These are phyloP conservation scores for Spongiforma sp. DNA, from an alignment of 1,284 basidiomycete genomes.

Conservation along the genomic window DNA sequence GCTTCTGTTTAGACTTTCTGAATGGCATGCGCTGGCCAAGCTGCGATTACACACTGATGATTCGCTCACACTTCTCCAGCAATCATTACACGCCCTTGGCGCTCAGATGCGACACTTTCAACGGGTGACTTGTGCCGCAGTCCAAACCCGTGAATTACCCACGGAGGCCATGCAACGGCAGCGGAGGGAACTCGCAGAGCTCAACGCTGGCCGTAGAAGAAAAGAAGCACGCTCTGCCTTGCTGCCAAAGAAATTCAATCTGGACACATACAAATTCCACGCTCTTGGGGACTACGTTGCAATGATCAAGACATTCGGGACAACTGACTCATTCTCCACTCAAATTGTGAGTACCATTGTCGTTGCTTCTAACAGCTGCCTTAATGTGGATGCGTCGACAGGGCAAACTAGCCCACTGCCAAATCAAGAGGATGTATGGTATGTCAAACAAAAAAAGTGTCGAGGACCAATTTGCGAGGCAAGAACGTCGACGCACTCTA, in stretches of 20 bases:
- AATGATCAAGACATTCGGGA: neutral
- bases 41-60: neutral
- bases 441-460: conserved; percentile 4
- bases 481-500: neutral
- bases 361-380: neutral
- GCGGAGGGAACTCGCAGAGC: neutral
- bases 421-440: conserved; percentile 4
- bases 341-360: conserved; percentile 1
- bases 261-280: conserved; percentile 14
- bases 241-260: conserved; percentile 5
- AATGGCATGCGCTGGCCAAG: too few species aligned
- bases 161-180: neutral
- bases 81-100: neutral
- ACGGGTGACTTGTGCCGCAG: neutral
- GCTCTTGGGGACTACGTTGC: conserved; percentile 5
- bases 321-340: too few species aligned
- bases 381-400: neutral
- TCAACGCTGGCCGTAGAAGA: neutral
- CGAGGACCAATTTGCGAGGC: neutral
- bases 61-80: conserved; percentile 1
- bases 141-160: neutral
- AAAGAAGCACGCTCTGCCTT: neutral
- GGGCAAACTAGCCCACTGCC: neutral
- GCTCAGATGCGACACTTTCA: neutral
- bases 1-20: conserved; percentile 6